Conservation (phyloP, 371 early-diverging fungal species). For the Syncephalastrum contaminatum region DNA sequence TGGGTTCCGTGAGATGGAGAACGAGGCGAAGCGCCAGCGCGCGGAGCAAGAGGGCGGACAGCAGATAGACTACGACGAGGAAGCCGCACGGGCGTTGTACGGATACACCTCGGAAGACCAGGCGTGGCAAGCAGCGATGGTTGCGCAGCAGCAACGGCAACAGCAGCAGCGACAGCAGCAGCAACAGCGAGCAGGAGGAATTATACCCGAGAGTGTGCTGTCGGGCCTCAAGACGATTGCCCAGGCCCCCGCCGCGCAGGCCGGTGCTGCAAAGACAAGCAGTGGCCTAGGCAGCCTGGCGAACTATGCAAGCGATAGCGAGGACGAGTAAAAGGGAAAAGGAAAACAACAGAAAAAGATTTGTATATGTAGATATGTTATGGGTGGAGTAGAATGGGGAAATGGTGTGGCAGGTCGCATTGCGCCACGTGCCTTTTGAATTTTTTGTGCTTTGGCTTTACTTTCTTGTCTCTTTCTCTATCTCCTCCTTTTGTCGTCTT, state of each 20-base stretch:
- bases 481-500: too few species aligned
- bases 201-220: slow-evolving; percentile 40
- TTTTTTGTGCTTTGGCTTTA: too few species aligned
- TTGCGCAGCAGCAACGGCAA: slow-evolving; percentile 10
- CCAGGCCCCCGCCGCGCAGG: not conserved
- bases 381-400: too few species aligned
- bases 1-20: slow-evolving; percentile 38
- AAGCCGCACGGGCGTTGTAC: slow-evolving; percentile 18
- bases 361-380: too few species aligned
- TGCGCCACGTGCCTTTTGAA: too few species aligned
- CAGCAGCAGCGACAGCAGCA: slow-evolving; percentile 1
- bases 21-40: slow-evolving; percentile 35
- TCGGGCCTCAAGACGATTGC: slow-evolving; percentile 25
- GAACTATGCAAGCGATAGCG: slow-evolving; percentile 49
- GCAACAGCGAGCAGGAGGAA: slow-evolving; percentile 13
- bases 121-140: not conserved
- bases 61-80: slow-evolving; percentile 17
- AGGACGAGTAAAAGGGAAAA: slow-evolving; percentile 13
- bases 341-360: too few species aligned
- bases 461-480: too few species aligned
- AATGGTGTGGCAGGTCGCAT: too few species aligned
- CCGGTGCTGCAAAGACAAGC: slow-evolving; percentile 5
- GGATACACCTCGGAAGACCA: slow-evolving; percentile 18
- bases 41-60: slow-evolving; percentile 25
- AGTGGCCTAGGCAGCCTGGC: slow-evolving; percentile 29